Evolutionary conservation across 768 basidiomycete genomes (phyloP), one percentile per base, ranked within the genome.

Genomic region (Boletus subparvulus): DNA sequence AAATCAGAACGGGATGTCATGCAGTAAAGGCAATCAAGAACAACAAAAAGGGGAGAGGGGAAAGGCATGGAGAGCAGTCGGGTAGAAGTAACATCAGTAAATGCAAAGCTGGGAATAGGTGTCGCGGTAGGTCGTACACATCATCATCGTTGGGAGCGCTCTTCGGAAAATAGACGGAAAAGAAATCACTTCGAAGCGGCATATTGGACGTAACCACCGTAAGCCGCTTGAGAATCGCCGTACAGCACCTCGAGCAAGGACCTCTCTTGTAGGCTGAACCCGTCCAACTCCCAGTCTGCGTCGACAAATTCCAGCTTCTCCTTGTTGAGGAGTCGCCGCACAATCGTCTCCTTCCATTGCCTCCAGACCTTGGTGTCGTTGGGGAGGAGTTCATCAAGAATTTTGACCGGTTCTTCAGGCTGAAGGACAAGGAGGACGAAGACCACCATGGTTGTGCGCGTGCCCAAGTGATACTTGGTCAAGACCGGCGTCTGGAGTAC

Each of bases 351-450:
- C 46, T 71, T 71, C 61, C 65, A 71, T 13, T 39, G 58, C 39
- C n/a, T 69, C 41, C 41, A 42, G 19, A 42, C 67, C 19, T 55
- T 69, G 30, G 69, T 69, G 32, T 69, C 67, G 21, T 69, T 69
- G 1, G 73, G 70, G 21, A 71, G 58, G 21, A 69, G 44, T 14
- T 65, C 62, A 6, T 70, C 12, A 0, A 70, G 59, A 1, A 69
- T 21, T 39, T 61, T 63, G 3, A 3, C 21, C 5, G 65, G 67
- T 4, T 71, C 65, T 28, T 61, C 46, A 1, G 69, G 56, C 14
- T 44, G 50, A 19, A 71, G 53, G 12, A 62, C 55, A 19, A 71
- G 65, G 24, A 71, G 58, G 17, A 42, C 43, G 16, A 70, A 70
- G 24, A 69, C 49, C 2, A 61, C 69, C 61, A 60, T 61, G 13